phyloP scores from a whole-genome alignment of 495 filamentous ascomycete genomes.

The Penicillium chermesinum region DNA sequence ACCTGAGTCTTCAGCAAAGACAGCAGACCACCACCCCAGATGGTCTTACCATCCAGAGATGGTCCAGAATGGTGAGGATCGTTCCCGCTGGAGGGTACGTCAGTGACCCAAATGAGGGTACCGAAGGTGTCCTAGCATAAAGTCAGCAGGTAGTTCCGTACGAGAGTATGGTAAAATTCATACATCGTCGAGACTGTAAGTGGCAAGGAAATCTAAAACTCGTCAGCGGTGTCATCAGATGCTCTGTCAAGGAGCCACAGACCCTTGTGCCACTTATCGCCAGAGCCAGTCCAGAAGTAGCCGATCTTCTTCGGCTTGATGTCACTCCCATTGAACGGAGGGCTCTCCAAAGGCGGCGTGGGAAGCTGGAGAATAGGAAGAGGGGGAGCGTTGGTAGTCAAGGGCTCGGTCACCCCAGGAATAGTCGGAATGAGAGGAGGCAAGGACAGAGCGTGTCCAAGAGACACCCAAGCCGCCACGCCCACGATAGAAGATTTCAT shows the following conservation, averaged over 20 bases:
- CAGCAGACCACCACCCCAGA: constrained; percentile 56
- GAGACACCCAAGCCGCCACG: constrained; percentile 13
- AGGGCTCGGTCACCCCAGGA: constrained; percentile 53
- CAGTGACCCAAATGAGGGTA: constrained; percentile 51
- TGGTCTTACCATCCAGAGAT: constrained; percentile 55
- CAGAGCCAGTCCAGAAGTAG: constrained; percentile 59
- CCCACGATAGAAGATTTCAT: constrained; percentile 23
- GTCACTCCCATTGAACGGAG: constrained; percentile 48
- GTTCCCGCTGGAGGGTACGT: constrained; percentile 57
- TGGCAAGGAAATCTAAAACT: constrained; percentile 51
- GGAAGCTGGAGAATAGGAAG: constrained; percentile 56
- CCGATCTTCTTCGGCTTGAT: constrained; percentile 63
- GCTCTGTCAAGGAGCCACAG: not conserved
- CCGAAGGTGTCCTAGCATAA: constrained; percentile 53
- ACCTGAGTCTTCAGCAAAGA: constrained; percentile 56
- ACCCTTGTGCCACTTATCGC: constrained; percentile 53
- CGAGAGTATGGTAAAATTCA: not conserved
- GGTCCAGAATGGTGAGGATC: constrained; percentile 56
- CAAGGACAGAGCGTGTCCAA: constrained; percentile 30
- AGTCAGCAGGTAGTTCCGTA: constrained; percentile 8
- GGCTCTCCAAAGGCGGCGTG: constrained; percentile 50
- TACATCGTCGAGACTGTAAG: constrained; percentile 56
- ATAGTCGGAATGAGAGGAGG: constrained; percentile 54
- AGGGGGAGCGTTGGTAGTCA: constrained; percentile 46
- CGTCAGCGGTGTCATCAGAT: not conserved